Conservation (phyloP, 148 eudicot genomes). For the Rhododendron williamsianum region DNA sequence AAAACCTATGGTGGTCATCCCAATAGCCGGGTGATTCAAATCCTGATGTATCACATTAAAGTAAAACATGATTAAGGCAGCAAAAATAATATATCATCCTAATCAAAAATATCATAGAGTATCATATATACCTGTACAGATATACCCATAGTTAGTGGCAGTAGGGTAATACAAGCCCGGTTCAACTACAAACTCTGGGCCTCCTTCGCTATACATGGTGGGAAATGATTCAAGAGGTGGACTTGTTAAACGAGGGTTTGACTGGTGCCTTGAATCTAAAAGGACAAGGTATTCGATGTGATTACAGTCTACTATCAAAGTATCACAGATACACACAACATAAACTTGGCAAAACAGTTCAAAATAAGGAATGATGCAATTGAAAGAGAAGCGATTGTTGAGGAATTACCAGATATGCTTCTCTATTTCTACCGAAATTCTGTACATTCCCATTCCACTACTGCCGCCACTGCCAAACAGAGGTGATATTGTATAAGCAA, state of each 20-base stretch:
- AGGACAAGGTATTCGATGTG: neutral
- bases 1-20: constrained; percentile 73
- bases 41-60: constrained; percentile 34
- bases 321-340: neutral
- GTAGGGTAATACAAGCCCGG: constrained; percentile 71
- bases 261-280: constrained; percentile 51
- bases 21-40: constrained; percentile 67
- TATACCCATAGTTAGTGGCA: constrained; percentile 71
- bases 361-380: neutral
- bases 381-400: neutral
- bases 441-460: constrained; percentile 40
- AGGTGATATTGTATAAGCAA: neutral
- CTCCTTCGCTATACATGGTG: constrained; percentile 55
- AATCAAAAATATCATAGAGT: neutral
- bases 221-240: constrained; percentile 31
- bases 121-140: constrained; percentile 62
- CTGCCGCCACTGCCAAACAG: constrained; percentile 24
- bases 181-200: constrained; percentile 64
- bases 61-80: neutral
- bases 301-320: neutral
- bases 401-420: constrained; percentile 39
- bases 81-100: neutral
- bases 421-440: constrained; percentile 46
- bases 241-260: constrained; percentile 37
- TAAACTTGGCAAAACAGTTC: neutral